Percentiles rank a stretch among this genome's conserved stretches.
These are phyloP conservation scores for Arxiozyma heterogenica DNA, from an alignment of 1,139 yeast genomes.

Conservation along the genomic window DNA sequence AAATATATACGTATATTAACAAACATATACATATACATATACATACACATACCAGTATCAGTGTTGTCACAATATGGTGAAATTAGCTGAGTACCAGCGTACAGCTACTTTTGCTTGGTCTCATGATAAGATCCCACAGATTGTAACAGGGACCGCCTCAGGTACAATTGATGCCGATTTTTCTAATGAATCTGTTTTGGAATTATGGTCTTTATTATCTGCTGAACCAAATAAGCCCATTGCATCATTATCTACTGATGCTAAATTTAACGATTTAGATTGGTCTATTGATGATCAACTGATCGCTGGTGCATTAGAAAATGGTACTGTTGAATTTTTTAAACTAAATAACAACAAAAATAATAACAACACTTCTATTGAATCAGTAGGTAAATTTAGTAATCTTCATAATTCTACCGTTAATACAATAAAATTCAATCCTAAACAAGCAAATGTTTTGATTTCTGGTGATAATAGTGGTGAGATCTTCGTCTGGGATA, in stretches of 20 bases:
- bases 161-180: conserved; percentile 90
- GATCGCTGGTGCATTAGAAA: conserved; percentile 85
- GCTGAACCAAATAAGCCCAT: conserved; percentile 41
- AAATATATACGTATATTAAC: background rate
- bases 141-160: conserved; percentile 88
- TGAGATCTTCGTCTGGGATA: conserved; percentile 85
- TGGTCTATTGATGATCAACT: conserved; percentile 71
- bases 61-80: conserved; percentile 50
- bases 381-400: conserved; percentile 41
- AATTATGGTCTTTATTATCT: conserved; percentile 63
- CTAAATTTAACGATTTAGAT: conserved; percentile 65
- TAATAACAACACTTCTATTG: conserved; percentile 32
- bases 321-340: conserved; percentile 75
- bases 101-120: conserved; percentile 97
- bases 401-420: conserved; percentile 64
- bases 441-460: conserved; percentile 59
- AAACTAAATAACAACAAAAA: conserved; percentile 33
- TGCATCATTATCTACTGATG: conserved; percentile 46
- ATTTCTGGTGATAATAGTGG: conserved; percentile 74
- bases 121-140: conserved; percentile 56
- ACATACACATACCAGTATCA: no score
- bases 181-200: conserved; percentile 66
- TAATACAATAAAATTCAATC: conserved; percentile 68
- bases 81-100: conserved; percentile 70
- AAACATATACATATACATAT: no score